Evolutionary conservation across 352 stramenopile genomes (phyloP).

Genomic region (Phytophthora brassicae): DNA sequence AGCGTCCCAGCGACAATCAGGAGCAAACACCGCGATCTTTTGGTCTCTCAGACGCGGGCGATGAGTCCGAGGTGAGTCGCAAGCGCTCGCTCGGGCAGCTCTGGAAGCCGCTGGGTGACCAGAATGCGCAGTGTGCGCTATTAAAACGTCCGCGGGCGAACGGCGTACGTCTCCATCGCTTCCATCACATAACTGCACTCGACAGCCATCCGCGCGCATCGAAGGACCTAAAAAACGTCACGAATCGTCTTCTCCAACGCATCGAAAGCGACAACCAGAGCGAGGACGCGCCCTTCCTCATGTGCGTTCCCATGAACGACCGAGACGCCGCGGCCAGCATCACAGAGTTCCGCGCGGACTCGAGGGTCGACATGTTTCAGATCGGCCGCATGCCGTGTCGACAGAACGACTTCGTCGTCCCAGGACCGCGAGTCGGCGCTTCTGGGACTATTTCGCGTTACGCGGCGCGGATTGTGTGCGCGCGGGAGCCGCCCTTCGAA

Average conservation of each 20-base stretch:
- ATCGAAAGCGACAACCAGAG: conserved; percentile 37
- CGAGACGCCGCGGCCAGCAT: conserved; percentile 53
- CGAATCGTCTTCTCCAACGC: conserved; percentile 57
- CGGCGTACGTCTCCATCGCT: conserved; percentile 49
- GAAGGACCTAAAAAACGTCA: conserved; percentile 50
- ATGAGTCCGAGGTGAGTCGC: conserved; percentile 21
- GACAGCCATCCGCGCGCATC: conserved; percentile 6
- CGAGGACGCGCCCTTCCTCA: conserved; percentile 34
- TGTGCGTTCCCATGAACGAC: conserved; percentile 79
- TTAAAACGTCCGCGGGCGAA: conserved; percentile 49
- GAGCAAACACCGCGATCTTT: conserved; percentile 33
- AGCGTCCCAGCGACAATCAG: conserved; percentile 20
- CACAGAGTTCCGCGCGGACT: conserved; percentile 61
- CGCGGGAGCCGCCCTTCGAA: conserved; percentile 57
- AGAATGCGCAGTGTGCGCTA: conserved; percentile 73
- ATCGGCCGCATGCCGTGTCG: conserved; percentile 76
- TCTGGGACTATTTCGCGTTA: conserved; percentile 80
- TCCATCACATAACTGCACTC: conserved; percentile 56
- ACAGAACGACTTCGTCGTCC: conserved; percentile 81
- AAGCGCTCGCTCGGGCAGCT: conserved; percentile 56
- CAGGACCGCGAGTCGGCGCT: conserved; percentile 65
- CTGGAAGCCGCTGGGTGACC: conserved; percentile 72
- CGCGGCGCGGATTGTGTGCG: conserved; percentile 65
- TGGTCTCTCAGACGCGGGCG: conserved; percentile 29
- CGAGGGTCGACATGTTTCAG: conserved; percentile 71